Conservation (phyloP, 2,329 filamentous ascomycete species). For the Paracorniculantispora psalliotae region DNA sequence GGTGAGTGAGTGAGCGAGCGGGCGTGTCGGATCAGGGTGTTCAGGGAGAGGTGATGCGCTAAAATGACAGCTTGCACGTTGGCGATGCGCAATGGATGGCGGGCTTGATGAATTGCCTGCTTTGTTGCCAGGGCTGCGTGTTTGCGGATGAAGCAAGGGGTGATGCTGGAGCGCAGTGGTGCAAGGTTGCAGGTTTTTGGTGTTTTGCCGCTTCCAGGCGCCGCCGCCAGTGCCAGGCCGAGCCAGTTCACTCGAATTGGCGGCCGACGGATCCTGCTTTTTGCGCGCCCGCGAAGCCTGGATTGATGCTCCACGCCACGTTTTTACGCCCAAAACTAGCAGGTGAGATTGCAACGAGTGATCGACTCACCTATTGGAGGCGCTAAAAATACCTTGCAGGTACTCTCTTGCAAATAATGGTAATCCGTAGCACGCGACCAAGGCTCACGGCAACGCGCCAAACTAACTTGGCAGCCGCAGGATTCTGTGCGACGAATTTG, state of each 20-base stretch:
- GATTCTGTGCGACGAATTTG: not conserved
- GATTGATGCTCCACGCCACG: constrained; percentile 6
- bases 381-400: not conserved
- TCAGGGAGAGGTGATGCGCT: not conserved
- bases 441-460: not conserved
- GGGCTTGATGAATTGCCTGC: not conserved
- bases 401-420: not conserved
- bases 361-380: not conserved
- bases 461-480: not conserved
- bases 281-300: not conserved
- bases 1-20: not conserved
- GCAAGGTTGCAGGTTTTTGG: constrained; percentile 8
- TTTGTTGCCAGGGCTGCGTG: constrained; percentile 1
- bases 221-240: not conserved
- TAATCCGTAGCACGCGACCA: not conserved
- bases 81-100: not conserved
- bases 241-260: not conserved
- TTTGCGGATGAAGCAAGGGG: not conserved
- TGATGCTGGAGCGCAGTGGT: not conserved
- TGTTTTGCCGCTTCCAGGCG: constrained; percentile 10
- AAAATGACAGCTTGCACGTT: not conserved
- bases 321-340: not conserved
- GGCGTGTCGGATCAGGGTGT: not conserved
- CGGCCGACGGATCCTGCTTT: constrained; percentile 7
- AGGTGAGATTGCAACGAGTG: not conserved